Conservation (phyloP, 2,329 filamentous ascomycete genomes). For the Alternaria postmessia region DNA sequence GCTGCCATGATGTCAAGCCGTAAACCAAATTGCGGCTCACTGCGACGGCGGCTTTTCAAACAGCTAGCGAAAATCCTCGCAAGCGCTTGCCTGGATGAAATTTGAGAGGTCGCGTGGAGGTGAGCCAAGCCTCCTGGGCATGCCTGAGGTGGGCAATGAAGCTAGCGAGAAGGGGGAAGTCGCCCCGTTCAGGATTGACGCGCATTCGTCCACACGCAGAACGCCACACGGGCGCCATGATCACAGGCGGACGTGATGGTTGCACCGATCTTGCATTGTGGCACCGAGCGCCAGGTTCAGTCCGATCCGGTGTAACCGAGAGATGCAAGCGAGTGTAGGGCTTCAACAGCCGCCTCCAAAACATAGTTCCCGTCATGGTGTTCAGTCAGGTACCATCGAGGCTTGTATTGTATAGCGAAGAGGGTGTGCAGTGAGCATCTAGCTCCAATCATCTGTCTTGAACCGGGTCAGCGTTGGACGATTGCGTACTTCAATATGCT, state of each 20-base stretch:
- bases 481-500: neutral
- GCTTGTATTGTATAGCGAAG: neutral
- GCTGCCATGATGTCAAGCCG: conserved; percentile 29
- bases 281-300: conserved; percentile 47
- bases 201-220: conserved; percentile 39
- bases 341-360: conserved; percentile 20
- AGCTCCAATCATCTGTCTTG: neutral
- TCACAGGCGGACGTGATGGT: conserved; percentile 39
- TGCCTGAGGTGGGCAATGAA: conserved; percentile 20
- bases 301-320: conserved; percentile 45
- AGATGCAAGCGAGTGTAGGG: conserved; percentile 26
- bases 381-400: neutral
- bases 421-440: neutral
- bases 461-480: neutral
- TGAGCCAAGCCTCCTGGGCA: conserved; percentile 40
- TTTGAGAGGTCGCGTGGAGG: conserved; percentile 38
- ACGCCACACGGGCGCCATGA: conserved; percentile 46
- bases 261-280: conserved; percentile 50
- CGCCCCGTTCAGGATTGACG: conserved; percentile 38
- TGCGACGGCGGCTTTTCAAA: conserved; percentile 10
- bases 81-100: conserved; percentile 17
- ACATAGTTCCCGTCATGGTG: conserved; percentile 10
- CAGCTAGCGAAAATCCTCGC: conserved; percentile 26
- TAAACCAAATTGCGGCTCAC: conserved; percentile 16
- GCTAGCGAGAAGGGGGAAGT: conserved; percentile 30